Percentiles rank a stretch among this genome's conserved stretches.
phyloP scores from a whole-genome alignment of 257 asterid genomes.

The Knoxia roxburghii region DNA sequence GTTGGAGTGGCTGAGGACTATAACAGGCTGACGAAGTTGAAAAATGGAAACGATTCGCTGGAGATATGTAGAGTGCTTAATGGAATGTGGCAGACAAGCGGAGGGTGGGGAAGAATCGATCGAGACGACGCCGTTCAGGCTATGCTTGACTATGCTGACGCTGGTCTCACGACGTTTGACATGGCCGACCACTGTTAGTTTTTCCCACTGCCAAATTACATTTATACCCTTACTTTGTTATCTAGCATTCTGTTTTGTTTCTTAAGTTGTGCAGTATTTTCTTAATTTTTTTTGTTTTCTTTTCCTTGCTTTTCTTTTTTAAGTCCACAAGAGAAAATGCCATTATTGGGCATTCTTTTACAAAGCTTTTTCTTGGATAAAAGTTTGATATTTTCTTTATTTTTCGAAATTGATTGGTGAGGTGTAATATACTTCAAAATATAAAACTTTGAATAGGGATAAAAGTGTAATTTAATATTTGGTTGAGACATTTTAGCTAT shows the following conservation, averaged over 20 bases:
- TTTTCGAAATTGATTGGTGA: no score
- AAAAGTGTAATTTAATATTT: slow-evolving; percentile 7
- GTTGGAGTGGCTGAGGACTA: slow-evolving; percentile 44
- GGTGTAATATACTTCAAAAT: no score
- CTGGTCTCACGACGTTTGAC: slow-evolving; percentile 95
- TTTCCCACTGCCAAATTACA: slow-evolving; percentile 20
- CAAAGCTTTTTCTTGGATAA: no score
- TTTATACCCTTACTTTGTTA: slow-evolving; percentile 11
- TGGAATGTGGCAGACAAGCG: slow-evolving; percentile 98
- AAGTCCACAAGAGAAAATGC: no score
- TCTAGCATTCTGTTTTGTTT: not conserved
- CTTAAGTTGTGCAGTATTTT: not conserved
- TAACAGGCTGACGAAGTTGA: slow-evolving; percentile 37
- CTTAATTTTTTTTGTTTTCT: not conserved
- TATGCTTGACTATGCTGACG: slow-evolving; percentile 76
- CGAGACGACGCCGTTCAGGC: slow-evolving; percentile 90
- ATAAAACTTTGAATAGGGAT: not conserved
- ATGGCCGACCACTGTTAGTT: slow-evolving; percentile 95
- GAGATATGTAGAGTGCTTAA: slow-evolving; percentile 86
- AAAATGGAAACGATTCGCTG: slow-evolving; percentile 64
- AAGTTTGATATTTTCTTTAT: no score
- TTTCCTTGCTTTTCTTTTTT: not conserved
- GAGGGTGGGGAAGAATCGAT: slow-evolving; percentile 95
- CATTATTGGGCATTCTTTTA: no score
- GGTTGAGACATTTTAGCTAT: not conserved